Evolutionary conservation across 192 early-diverging fungal genomes (phyloP).

Genomic region (Gigaspora rosea): DNA sequence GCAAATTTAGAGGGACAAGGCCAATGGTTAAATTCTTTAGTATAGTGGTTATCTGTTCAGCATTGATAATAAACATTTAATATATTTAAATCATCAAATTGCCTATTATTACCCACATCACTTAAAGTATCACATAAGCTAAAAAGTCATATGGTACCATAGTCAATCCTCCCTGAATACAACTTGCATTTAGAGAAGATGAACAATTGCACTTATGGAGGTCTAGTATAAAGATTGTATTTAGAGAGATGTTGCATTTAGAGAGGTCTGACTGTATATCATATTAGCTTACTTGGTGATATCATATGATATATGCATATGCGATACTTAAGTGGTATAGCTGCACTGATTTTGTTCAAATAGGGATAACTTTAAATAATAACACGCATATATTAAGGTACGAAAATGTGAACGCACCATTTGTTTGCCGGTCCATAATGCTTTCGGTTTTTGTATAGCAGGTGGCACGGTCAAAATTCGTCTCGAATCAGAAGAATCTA

Average conservation of each 20-base stretch:
- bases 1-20: constrained; percentile 78
- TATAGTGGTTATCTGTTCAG: constrained; percentile 75
- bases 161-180: too few relatives aligned
- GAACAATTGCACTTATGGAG: too few relatives aligned
- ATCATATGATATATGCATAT: too few relatives aligned
- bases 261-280: too few relatives aligned
- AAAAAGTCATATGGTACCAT: too few relatives aligned
- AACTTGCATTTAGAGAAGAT: too few relatives aligned
- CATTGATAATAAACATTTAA: neutral
- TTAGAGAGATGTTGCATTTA: too few relatives aligned
- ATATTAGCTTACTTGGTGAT: too few relatives aligned
- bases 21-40: constrained; percentile 87
- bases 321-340: too few relatives aligned
- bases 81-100: neutral
- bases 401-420: constrained; percentile 49
- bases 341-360: too few relatives aligned
- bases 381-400: neutral
- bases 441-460: constrained; percentile 81
- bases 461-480: constrained; percentile 85
- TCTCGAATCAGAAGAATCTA: constrained; percentile 64
- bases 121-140: too few relatives aligned
- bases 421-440: constrained; percentile 98
- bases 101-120: neutral
- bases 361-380: neutral
- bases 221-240: too few relatives aligned